Evolutionary conservation across 352 stramenopile species (phyloP).

Genomic region (Phytophthora nicotianae): DNA sequence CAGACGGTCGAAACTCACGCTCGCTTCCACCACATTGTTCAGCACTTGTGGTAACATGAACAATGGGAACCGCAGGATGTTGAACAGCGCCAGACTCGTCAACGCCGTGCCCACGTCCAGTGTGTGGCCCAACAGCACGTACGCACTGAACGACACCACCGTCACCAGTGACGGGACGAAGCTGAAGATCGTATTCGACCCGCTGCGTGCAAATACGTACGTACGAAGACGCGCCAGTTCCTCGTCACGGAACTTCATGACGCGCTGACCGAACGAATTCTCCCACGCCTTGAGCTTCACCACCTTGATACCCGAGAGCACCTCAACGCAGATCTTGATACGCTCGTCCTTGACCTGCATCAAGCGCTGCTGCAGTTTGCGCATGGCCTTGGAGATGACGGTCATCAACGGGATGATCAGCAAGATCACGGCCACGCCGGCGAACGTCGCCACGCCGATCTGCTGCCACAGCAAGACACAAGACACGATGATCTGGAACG

Average conservation of each 20-base stretch:
- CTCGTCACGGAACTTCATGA: constrained; percentile 64
- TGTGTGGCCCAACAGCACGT: constrained; percentile 61
- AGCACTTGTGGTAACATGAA: constrained; percentile 73
- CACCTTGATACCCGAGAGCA: constrained; percentile 57
- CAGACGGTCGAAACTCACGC: constrained; percentile 54
- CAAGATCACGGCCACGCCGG: constrained; percentile 93
- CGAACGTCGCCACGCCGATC: constrained; percentile 88
- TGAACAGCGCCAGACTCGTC: constrained; percentile 66
- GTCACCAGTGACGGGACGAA: constrained; percentile 58
- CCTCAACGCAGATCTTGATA: constrained; percentile 89
- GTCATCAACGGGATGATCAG: constrained; percentile 93
- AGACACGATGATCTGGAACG: constrained; percentile 81
- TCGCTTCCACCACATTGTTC: constrained; percentile 37
- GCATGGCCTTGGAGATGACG: constrained; percentile 88
- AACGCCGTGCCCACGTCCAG: constrained; percentile 60
- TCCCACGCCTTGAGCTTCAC: constrained; percentile 66
- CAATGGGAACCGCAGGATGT: constrained; percentile 60
- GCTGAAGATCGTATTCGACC: constrained; percentile 63
- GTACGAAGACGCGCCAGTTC: constrained; percentile 83
- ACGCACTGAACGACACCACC: constrained; percentile 54
- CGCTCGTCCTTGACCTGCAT: constrained; percentile 92
- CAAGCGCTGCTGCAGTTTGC: constrained; percentile 80
- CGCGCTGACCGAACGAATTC: constrained; percentile 56
- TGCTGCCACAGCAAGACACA: constrained; percentile 75
- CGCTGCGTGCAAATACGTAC: constrained; percentile 56